Base-by-base conservation (phyloP, 306 rosid genomes). In the Vigna trinervia region DNA sequence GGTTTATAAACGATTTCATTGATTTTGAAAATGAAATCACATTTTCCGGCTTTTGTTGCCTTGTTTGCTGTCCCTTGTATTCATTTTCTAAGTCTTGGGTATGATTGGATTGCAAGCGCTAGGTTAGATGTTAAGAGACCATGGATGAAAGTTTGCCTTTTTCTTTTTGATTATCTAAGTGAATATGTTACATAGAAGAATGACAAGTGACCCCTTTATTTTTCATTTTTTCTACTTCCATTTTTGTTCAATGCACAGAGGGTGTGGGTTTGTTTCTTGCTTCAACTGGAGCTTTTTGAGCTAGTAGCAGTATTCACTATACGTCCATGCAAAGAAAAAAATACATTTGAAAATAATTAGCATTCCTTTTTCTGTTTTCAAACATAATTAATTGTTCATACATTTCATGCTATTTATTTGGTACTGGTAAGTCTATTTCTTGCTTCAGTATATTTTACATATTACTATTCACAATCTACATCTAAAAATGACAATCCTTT, bases 1-100 rank as follows among this genome's bases (percentile, higher is more conserved):
- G 9, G 15, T 19, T 1, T 57, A 10, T 38, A 77, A 62, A 78
- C 59, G 54, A 68, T 58, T 73, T 67, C 32, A 41, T 34, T 53
- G 20, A 15, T 65, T 65, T 51, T 57, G 71, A 75, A 62, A 23
- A 75, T 75, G 72, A 36, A 53, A 63, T 84, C 67, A 19, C 51
- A 30, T 30, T 68, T 61, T 12, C 50, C 58, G 43, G 67, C 62
- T 52, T 62, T 78, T 69, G 17, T 79, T 52, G 69, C 66, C 66
- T 45, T 22, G 60, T 58, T 60, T 54, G 15, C 68, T 28, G 11
- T 56, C 58, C 68, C 39, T 23, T 54, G 56, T 67, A 67, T 74
- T 48, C 23, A 58, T 74, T 74, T 67, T 39, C 12, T 23, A 28
- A 26, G 58, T 52, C 65, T 69, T 62, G 39, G 28, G 60, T 53